Conservation (phyloP, 2,329 filamentous ascomycete genomes). For the Mariannaea sp. region DNA sequence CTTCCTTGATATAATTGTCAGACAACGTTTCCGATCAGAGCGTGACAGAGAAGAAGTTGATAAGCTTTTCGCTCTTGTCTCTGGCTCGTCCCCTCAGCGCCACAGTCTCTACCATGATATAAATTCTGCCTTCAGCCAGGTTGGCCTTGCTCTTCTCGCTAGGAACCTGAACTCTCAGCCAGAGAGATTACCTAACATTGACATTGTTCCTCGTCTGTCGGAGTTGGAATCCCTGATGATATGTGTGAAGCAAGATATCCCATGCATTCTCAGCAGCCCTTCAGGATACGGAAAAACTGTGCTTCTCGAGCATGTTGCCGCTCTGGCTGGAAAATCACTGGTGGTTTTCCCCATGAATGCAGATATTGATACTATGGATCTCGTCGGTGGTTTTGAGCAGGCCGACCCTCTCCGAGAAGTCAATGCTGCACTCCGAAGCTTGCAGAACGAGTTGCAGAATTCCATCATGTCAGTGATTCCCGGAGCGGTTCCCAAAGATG, state of each 20-base stretch:
- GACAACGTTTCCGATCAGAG: constrained; percentile 81
- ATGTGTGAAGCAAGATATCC: constrained; percentile 84
- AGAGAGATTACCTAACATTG: constrained; percentile 55
- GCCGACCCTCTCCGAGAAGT: constrained; percentile 79
- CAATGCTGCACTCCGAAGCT: constrained; percentile 56
- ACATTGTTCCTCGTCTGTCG: constrained; percentile 62
- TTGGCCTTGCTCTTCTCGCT: constrained; percentile 74
- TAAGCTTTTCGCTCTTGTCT: constrained; percentile 68
- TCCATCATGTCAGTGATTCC: constrained; percentile 56
- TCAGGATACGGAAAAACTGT: constrained; percentile 87
- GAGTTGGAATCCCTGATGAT: constrained; percentile 86
- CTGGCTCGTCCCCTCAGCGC: constrained; percentile 55
- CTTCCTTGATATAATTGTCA: constrained; percentile 81
- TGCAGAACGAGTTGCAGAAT: constrained; percentile 58
- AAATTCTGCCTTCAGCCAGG: constrained; percentile 69
- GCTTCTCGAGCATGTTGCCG: constrained; percentile 80
- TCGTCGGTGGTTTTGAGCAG: constrained; percentile 96
- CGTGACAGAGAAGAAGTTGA: constrained; percentile 70
- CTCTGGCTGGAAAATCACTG: constrained; percentile 73
- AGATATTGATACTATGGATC: constrained; percentile 95
- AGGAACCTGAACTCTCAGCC: constrained; percentile 63
- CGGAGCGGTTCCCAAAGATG: constrained; percentile 50
- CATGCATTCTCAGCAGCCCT: constrained; percentile 84
- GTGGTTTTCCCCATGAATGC: constrained; percentile 89
- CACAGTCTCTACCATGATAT: constrained; percentile 76